phyloP scores from a whole-genome alignment of 2,329 filamentous ascomycete genomes.

The Endoconidiophora laricicola region DNA sequence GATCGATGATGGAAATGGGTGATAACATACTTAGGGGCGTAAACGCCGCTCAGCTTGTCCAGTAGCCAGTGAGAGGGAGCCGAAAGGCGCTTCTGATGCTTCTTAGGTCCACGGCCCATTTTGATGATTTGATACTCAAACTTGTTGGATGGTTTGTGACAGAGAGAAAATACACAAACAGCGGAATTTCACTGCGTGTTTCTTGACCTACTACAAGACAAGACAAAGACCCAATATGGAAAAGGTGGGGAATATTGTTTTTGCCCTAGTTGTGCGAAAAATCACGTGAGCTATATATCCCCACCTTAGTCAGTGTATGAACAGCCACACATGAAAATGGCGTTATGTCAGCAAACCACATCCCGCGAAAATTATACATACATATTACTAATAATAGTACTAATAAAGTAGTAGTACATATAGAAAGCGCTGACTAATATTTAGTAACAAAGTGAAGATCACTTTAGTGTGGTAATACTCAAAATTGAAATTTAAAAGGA shows the following conservation, averaged over 20 bases:
- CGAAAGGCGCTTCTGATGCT: conserved; percentile 99
- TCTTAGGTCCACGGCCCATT: conserved; percentile 65
- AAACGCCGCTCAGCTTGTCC: conserved; percentile 95
- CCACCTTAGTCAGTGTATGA: not conserved
- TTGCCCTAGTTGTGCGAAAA: conserved; percentile 1
- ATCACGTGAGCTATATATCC: not conserved
- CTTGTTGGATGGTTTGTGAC: conserved; percentile 13
- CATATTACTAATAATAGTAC: too few species aligned
- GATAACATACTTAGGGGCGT: conserved; percentile 36
- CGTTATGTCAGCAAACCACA: too few species aligned
- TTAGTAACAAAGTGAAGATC: too few species aligned
- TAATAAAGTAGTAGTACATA: too few species aligned
- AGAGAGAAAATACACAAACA: not conserved
- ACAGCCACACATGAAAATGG: too few species aligned
- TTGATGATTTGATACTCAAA: conserved; percentile 24
- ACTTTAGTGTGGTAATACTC: too few species aligned
- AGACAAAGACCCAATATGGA: not conserved
- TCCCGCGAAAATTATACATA: not conserved
- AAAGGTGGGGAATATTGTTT: not conserved
- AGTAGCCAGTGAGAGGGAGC: conserved; percentile 99
- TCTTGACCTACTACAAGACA: not conserved
- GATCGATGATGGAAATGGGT: not conserved
- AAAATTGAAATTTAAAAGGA: too few species aligned
- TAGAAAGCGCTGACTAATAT: too few species aligned
- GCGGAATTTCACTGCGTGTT: not conserved